Conservation (phyloP, 2,329 filamentous ascomycete species). For the Aureobasidium uvarum region DNA sequence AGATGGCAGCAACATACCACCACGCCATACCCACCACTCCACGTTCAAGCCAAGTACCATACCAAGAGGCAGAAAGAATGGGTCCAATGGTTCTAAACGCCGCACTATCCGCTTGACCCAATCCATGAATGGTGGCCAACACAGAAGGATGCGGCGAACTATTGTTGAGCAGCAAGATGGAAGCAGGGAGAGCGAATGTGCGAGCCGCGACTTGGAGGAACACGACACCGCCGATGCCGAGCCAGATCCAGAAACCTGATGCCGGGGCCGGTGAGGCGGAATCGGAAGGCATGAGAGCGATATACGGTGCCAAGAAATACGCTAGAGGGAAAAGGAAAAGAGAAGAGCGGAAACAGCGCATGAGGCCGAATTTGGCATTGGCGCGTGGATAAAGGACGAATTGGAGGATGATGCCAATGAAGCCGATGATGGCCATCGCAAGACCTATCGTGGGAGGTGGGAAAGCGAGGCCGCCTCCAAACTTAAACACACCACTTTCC, state of each 20-base stretch:
- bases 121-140: conserved; percentile 58
- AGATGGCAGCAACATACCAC: conserved; percentile 57
- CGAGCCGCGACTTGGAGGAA: conserved; percentile 68
- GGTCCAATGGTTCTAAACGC: conserved; percentile 58
- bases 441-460: conserved; percentile 69
- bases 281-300: conserved; percentile 63
- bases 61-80: conserved; percentile 54
- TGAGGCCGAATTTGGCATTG: conserved; percentile 64
- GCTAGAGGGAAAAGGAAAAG: conserved; percentile 68
- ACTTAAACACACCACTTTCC: conserved; percentile 52
- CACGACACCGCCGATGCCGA: conserved; percentile 62
- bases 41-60: conserved; percentile 53
- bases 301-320: conserved; percentile 68
- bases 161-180: conserved; percentile 60
- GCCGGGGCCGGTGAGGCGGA: conserved; percentile 50
- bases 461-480: conserved; percentile 72
- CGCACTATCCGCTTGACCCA: conserved; percentile 57
- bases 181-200: conserved; percentile 63
- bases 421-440: conserved; percentile 72
- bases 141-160: conserved; percentile 56
- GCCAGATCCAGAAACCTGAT: conserved; percentile 61
- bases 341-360: conserved; percentile 66
- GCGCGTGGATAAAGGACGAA: conserved; percentile 68
- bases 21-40: conserved; percentile 58
- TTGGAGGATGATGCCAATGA: conserved; percentile 72